Evolutionary conservation across 306 rosid genomes (phyloP).

Genomic region (Pterocarpus santalinus): DNA sequence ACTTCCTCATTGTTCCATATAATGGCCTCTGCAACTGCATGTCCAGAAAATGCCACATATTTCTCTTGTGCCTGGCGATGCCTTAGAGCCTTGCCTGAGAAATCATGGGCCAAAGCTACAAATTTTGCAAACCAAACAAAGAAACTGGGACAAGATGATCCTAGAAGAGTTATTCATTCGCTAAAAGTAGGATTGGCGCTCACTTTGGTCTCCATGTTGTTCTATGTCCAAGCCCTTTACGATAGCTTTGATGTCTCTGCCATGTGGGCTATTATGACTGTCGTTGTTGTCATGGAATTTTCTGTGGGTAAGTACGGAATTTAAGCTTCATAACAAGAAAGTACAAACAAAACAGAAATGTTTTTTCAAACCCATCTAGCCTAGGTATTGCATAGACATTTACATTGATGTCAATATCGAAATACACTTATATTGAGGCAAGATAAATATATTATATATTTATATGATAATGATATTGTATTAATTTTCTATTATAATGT

Average conservation of each 20-base stretch:
- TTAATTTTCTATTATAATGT: too few relatives aligned
- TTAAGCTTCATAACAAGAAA: background rate
- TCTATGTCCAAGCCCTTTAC: background rate
- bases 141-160: conserved; percentile 67
- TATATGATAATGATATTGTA: too few relatives aligned
- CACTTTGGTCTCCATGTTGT: conserved; percentile 60
- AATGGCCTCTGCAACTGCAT: conserved; percentile 40
- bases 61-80: conserved; percentile 30
- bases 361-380: too few relatives aligned
- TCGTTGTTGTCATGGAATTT: conserved; percentile 76
- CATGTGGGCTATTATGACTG: conserved; percentile 82
- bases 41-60: conserved; percentile 17
- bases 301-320: conserved; percentile 64
- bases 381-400: too few relatives aligned
- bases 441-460: too few relatives aligned
- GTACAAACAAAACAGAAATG: background rate
- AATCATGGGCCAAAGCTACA: conserved; percentile 38
- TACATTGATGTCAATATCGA: too few relatives aligned
- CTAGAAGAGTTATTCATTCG: conserved; percentile 75
- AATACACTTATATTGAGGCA: too few relatives aligned
- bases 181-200: conserved; percentile 74
- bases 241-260: conserved; percentile 67
- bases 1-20: background rate
- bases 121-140: conserved; percentile 42
- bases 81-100: conserved; percentile 39